Percentiles rank a stretch among this genome's conserved stretches.
Evolutionary conservation across 148 eudicot species (phyloP).

Genomic region (Nyssa sinensis): DNA sequence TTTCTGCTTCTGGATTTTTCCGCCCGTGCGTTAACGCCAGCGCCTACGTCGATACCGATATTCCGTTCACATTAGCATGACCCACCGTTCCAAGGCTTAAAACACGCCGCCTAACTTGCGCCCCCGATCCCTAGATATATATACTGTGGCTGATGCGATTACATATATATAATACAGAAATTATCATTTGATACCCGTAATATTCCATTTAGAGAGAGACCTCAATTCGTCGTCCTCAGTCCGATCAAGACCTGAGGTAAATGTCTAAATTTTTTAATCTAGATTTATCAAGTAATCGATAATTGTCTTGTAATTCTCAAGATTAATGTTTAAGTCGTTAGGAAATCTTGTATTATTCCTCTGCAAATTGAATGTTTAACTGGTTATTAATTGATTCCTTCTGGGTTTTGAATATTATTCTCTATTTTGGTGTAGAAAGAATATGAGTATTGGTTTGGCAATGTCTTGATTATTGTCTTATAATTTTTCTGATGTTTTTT

Average conservation of each 20-base stretch:
- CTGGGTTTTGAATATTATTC: background rate
- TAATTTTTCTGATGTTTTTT: background rate
- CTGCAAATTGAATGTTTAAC: background rate
- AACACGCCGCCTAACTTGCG: background rate
- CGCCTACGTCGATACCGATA: background rate
- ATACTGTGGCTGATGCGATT: background rate
- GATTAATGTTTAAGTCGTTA: background rate
- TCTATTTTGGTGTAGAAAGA: background rate
- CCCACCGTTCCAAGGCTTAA: background rate
- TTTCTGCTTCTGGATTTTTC: background rate
- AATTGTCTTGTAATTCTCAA: background rate
- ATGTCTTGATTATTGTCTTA: background rate
- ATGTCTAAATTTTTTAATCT: background rate
- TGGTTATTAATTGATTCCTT: background rate
- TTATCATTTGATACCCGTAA: background rate
- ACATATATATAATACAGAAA: background rate
- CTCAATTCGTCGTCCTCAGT: background rate
- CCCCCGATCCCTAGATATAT: background rate
- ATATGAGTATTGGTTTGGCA: background rate
- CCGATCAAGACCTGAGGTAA: conserved; percentile 5
- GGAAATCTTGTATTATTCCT: background rate
- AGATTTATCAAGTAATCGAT: background rate
- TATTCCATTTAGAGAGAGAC: background rate
- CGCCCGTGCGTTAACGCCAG: conserved; percentile 5
- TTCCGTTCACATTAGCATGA: background rate